phyloP scores from a whole-genome alignment of 306 rosid genomes.

The Quercus bicolor region DNA sequence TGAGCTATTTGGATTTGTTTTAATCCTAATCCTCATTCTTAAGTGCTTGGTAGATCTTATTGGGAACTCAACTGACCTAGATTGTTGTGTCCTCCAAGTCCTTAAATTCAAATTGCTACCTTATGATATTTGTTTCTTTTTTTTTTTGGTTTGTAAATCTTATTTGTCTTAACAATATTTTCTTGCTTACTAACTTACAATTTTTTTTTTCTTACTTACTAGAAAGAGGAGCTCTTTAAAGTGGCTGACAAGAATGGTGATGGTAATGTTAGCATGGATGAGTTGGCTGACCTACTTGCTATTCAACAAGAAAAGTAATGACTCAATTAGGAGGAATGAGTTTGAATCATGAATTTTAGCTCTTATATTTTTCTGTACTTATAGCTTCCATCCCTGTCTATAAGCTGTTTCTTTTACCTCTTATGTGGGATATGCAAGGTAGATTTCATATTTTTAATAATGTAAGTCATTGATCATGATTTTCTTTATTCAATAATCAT shows the following conservation, averaged over 20 bases:
- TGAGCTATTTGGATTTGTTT: background rate
- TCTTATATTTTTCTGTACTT: slow-evolving; percentile 6
- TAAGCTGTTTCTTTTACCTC: background rate
- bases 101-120: slow-evolving; percentile 9
- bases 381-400: background rate
- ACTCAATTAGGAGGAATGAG: slow-evolving; percentile 7
- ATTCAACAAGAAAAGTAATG: slow-evolving; percentile 86
- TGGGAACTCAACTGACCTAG: background rate
- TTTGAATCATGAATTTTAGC: slow-evolving; percentile 8
- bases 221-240: slow-evolving; percentile 93
- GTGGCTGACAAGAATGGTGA: slow-evolving; percentile 89
- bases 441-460: background rate
- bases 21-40: slow-evolving; percentile 20
- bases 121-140: slow-evolving; percentile 10
- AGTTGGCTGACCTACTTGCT: slow-evolving; percentile 85
- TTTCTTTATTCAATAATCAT: background rate
- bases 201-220: slow-evolving; percentile 31
- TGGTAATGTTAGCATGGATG: slow-evolving; percentile 85
- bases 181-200: slow-evolving; percentile 19
- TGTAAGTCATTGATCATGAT: background rate
- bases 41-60: background rate
- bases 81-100: slow-evolving; percentile 9
- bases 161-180: slow-evolving; percentile 23
- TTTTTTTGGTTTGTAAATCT: background rate
- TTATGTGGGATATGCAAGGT: background rate